phyloP scores from a whole-genome alignment of 441 rosid species.

The Monsonia emarginata region DNA sequence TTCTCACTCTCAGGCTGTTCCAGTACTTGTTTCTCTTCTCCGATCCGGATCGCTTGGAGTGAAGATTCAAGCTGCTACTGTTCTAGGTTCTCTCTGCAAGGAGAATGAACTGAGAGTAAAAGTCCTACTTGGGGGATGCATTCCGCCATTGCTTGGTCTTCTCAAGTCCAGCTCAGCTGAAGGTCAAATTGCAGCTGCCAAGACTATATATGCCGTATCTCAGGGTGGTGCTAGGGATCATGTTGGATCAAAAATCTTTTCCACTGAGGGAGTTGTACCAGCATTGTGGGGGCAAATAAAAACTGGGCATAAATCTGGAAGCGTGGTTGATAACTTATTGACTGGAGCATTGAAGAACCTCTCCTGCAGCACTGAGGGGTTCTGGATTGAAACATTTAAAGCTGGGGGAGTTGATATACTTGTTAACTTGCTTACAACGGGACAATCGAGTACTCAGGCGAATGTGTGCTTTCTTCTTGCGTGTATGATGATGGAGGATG shows the following conservation, averaged over 20 bases:
- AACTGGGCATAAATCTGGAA: slow-evolving; percentile 67
- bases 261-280: slow-evolving; percentile 99
- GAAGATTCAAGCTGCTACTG: slow-evolving; percentile 94
- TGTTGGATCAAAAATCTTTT: slow-evolving; percentile 96
- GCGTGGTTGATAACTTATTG: slow-evolving; percentile 72
- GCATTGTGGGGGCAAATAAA: slow-evolving; percentile 81
- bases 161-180: slow-evolving; percentile 94
- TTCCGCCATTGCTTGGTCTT: slow-evolving; percentile 98
- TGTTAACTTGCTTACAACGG: slow-evolving; percentile 78
- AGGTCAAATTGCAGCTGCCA: slow-evolving; percentile 96
- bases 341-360: slow-evolving; percentile 94
- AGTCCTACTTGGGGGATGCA: slow-evolving; percentile 99
- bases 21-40: slow-evolving; percentile 98
- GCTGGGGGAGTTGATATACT: slow-evolving; percentile 98
- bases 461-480: slow-evolving; percentile 95
- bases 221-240: slow-evolving; percentile 94
- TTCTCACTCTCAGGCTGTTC: slow-evolving; percentile 99
- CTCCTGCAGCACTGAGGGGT: slow-evolving; percentile 87
- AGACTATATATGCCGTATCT: slow-evolving; percentile 92
- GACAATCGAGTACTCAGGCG: slow-evolving; percentile 76
- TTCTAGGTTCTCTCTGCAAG: slow-evolving; percentile 93
- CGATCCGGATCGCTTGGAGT: slow-evolving; percentile 93
- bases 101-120: slow-evolving; percentile 97
- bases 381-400: slow-evolving; percentile 79
- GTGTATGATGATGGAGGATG: slow-evolving; percentile 91